These are phyloP conservation scores for Auxenochlorella pyrenoidosa DNA, from an alignment of 139 green algal species.

Conservation along the genomic window DNA sequence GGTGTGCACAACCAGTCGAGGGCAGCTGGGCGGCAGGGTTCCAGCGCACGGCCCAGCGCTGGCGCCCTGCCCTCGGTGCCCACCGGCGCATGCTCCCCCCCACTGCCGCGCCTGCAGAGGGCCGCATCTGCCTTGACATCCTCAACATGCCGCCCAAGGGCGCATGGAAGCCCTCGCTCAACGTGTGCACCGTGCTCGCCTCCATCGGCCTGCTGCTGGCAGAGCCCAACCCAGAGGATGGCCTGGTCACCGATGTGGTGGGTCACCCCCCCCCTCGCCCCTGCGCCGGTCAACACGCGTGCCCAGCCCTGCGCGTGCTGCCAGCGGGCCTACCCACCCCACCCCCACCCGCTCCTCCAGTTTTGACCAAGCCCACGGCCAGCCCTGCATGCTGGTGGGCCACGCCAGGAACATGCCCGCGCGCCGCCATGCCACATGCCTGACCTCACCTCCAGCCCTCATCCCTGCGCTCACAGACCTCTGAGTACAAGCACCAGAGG, in stretches of 20 bases:
- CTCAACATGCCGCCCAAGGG: constrained; percentile 79
- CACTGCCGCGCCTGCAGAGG: not conserved
- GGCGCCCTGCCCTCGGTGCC: no score
- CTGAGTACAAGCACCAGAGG: constrained; percentile 52
- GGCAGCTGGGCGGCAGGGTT: no score
- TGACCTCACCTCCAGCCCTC: no score
- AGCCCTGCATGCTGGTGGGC: not conserved
- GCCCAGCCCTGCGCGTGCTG: no score
- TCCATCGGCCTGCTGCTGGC: constrained; percentile 66
- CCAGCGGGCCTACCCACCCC: no score
- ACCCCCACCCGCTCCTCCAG: no score
- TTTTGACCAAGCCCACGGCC: no score
- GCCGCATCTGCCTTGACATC: constrained; percentile 53
- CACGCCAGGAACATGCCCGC: no score
- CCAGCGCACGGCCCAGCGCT: no score
- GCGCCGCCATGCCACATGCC: not conserved
- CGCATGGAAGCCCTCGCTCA: constrained; percentile 65
- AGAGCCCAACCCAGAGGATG: constrained; percentile 74
- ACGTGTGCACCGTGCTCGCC: constrained; percentile 60
- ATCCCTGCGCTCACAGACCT: constrained; percentile 27
- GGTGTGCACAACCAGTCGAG: no score
- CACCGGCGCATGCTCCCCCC: no score
- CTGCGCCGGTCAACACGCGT: no score
- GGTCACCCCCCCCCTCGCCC: not conserved
- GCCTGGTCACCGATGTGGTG: constrained; percentile 64